Evolutionary conservation across 2,329 filamentous ascomycete species (phyloP), one percentile per base, ranked within the genome.

Genomic region (Pseudogymnoascus sp.): DNA sequence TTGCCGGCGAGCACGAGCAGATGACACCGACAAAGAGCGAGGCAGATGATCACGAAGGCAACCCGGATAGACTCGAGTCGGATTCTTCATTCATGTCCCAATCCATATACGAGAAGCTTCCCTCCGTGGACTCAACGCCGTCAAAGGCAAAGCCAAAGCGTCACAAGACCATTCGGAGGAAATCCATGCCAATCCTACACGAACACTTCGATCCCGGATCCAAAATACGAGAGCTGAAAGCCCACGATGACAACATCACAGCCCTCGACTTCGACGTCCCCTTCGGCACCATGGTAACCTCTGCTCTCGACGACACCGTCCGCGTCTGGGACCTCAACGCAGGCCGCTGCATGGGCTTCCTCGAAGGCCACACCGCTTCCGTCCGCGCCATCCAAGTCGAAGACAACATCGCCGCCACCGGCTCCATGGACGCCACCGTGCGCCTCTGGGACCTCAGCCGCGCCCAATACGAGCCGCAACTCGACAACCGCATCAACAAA

Each of bases 251-350:
- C 72, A 84, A 83, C 63, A 89, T 99, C 65, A 96, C 92, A 0
- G 89, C 93, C 6, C 75, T 99, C 65, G 94, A 97, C 76, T 99
- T 99, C 74, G 94, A 99, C 73, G 89, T 89, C n/a, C 94, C 94
- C 0, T 97, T 97, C 74, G 94, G 94, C 14, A 95, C 91, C 19
- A 86, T 97, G 84, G 91, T 97, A 5, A 93, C 92, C 6, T 89
- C 94, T 8, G 90, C 92, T 8, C 79, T 97, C 70, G 94, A 99
- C 73, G 94, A 99, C 74, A 92, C 91, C 0, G 89, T 99, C 45
- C 85, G 90, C 65, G 94, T 99, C 19, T 99, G 94, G 94, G 94
- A 99, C 75, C 79, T 99, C 67, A 97, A 94, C 71, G 89, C 91
- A 2, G 94, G 94, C 38, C 85, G 92, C 35, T 97, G 93, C 75